Evolutionary conservation across 2,329 filamentous ascomycete species (phyloP), one percentile per base, ranked within the genome.

Genomic region (Zasmidium citrigriseum): DNA sequence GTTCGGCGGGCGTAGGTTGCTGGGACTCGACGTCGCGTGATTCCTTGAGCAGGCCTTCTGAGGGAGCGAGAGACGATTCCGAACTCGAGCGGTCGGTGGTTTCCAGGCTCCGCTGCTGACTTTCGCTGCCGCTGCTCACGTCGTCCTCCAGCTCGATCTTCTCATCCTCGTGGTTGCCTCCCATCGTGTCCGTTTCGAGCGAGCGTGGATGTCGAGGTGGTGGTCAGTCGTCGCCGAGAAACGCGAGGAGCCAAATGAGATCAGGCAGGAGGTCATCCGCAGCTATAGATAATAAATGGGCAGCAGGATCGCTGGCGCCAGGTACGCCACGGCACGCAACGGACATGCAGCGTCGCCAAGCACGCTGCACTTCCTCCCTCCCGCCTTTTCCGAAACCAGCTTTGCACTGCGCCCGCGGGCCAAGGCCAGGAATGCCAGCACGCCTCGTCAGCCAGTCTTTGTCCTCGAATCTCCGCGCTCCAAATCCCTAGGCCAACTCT

Each of bases 21-120:
- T 55, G 54, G 22, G 54, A 44, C 38, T 55, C 54, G 46, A 55
- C 20, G 73, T 73, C 9, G 64, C 68, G 14, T 60, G 79, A 85
- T 52, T 83, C 89, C 46, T 55, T 50, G 18, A 45, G 20, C 12
- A 55, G 24, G n/a, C 27, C 27, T 24, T 45, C 27, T 49, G 22
- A 11, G 23, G 10, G 25, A 3, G 24, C 54, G 18, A 22, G 10
- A 20, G 46, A 50, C 9, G 54, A 55, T 49, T 50, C 54, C 7
- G 29, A 55, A 41, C 54, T 91, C 91, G 75, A 82, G 9, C 46
- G 45, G 23, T 45, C 10, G 10, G 46, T 25, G 16, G n/a, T 25
- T 16, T 49, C 46, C 4, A 16, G 41, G 22, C 25, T 25, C 14
- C 21, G 22, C 21, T 49, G 21, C n/a, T 14, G 22, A 49, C 46